Percentiles rank a stretch among this genome's conserved stretches.
Conservation (phyloP, 78 protist genomes). For the Dictyostelium citrinum region DNA sequence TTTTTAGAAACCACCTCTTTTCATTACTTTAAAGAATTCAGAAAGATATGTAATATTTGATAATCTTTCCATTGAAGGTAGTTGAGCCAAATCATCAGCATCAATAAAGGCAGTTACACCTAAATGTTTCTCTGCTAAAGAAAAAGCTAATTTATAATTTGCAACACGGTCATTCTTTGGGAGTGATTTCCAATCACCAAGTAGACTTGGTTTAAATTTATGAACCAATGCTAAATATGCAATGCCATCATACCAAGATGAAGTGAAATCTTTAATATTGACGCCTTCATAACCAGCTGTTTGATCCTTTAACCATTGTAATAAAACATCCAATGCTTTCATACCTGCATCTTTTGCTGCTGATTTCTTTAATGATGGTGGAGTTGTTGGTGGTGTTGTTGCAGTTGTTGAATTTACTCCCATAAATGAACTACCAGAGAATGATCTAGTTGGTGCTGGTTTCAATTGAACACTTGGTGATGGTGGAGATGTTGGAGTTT, state of each 20-base stretch:
- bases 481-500: not conserved
- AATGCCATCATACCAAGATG: constrained; percentile 80
- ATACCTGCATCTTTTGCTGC: constrained; percentile 1
- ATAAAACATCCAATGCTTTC: constrained; percentile 68
- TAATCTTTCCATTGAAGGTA: constrained; percentile 73
- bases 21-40: constrained; percentile 55
- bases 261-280: constrained; percentile 44
- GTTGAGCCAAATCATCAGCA: constrained; percentile 70
- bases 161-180: not conserved
- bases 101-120: constrained; percentile 85
- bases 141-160: constrained; percentile 75
- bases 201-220: constrained; percentile 50
- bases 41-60: constrained; percentile 80
- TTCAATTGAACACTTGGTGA: not conserved
- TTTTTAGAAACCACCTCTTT: constrained; percentile 9
- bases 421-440: not conserved
- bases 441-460: constrained; percentile 1
- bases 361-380: constrained; percentile 6
- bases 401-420: not conserved
- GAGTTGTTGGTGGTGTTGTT: not conserved
- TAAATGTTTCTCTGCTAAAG: constrained; percentile 66
- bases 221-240: constrained; percentile 84
- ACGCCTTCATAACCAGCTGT: constrained; percentile 70
- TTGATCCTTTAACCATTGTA: constrained; percentile 71
- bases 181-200: constrained; percentile 17